Evolutionary conservation across 2,329 filamentous ascomycete genomes (phyloP).

Genomic region (Cladosporium colombiae): DNA sequence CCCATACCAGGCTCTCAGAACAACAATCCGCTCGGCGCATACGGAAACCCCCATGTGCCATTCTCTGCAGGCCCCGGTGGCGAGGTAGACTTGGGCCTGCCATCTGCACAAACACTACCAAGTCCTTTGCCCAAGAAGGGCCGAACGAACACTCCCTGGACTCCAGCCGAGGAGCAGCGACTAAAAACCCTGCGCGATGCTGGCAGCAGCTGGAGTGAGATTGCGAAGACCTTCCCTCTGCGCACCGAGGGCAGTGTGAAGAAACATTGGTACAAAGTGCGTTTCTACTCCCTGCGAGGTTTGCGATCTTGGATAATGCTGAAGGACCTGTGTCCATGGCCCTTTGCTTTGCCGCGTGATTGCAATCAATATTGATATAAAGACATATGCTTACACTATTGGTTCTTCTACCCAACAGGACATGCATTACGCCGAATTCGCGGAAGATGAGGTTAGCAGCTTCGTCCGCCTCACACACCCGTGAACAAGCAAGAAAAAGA

Average conservation of each 20-base stretch:
- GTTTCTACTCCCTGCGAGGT: constrained; percentile 3
- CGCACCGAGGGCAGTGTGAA: constrained; percentile 97
- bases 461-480: constrained; percentile 41
- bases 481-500: neutral
- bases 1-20: constrained; percentile 33
- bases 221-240: constrained; percentile 94
- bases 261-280: constrained; percentile 99
- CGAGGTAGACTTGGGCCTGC: constrained; percentile 20
- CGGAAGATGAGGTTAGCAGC: constrained; percentile 82
- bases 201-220: constrained; percentile 95
- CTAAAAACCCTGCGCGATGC: constrained; percentile 93
- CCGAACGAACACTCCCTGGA: constrained; percentile 98
- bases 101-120: constrained; percentile 36
- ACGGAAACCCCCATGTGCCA: constrained; percentile 30
- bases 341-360: neutral
- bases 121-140: constrained; percentile 77
- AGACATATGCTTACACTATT: constrained; percentile 18
- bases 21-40: constrained; percentile 33
- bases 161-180: constrained; percentile 85
- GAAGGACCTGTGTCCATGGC: neutral
- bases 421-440: constrained; percentile 99
- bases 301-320: neutral
- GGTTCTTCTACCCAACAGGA: constrained; percentile 58
- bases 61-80: constrained; percentile 27
- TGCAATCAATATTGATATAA: neutral